These are phyloP conservation scores for Coniferiporia weirii DNA, from an alignment of 1,284 basidiomycete genomes.

Conservation along the genomic window DNA sequence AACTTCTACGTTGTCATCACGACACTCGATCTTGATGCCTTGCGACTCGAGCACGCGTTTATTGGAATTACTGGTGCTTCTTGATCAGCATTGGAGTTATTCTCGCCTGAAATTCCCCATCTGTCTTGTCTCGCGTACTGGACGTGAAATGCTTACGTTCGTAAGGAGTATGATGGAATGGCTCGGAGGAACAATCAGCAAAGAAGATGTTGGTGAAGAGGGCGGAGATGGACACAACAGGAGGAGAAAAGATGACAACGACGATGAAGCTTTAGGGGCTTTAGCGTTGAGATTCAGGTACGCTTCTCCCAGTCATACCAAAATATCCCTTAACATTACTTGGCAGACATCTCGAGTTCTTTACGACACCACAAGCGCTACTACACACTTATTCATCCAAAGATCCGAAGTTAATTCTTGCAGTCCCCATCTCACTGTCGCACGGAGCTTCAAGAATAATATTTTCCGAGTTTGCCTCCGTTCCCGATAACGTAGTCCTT, in stretches of 20 bases:
- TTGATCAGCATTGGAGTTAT: slow-evolving; percentile 98
- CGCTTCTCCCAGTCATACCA: slow-evolving; percentile 19
- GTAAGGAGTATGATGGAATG: slow-evolving; percentile 98
- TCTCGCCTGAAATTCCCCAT: slow-evolving; percentile 78
- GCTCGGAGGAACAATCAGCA: slow-evolving; percentile 91
- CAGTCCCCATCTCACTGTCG: slow-evolving; percentile 88
- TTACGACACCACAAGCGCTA: slow-evolving; percentile 76
- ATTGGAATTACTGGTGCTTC: slow-evolving; percentile 88
- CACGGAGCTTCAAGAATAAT: slow-evolving; percentile 87
- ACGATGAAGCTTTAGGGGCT: slow-evolving; percentile 71
- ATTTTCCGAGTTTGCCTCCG: slow-evolving; percentile 79
- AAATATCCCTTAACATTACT: slow-evolving; percentile 2
- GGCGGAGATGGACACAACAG: slow-evolving; percentile 50
- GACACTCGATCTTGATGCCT: slow-evolving; percentile 82
- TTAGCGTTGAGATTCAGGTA: slow-evolving; percentile 73
- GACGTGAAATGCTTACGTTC: slow-evolving; percentile 91
- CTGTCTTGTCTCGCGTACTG: slow-evolving; percentile 87
- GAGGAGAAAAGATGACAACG: slow-evolving; percentile 58
- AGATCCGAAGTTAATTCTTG: slow-evolving; percentile 89
- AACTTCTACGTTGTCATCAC: slow-evolving; percentile 73
- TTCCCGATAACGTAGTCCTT: slow-evolving; percentile 80
- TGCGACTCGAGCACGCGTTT: slow-evolving; percentile 93
- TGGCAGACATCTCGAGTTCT: slow-evolving; percentile 83
- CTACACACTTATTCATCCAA: slow-evolving; percentile 78
- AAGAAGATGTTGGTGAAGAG: slow-evolving; percentile 81